Evolutionary conservation across 2,329 filamentous ascomycete genomes (phyloP), one percentile per base, ranked within the genome.

Genomic region (Plenodomus tracheiphilus): DNA sequence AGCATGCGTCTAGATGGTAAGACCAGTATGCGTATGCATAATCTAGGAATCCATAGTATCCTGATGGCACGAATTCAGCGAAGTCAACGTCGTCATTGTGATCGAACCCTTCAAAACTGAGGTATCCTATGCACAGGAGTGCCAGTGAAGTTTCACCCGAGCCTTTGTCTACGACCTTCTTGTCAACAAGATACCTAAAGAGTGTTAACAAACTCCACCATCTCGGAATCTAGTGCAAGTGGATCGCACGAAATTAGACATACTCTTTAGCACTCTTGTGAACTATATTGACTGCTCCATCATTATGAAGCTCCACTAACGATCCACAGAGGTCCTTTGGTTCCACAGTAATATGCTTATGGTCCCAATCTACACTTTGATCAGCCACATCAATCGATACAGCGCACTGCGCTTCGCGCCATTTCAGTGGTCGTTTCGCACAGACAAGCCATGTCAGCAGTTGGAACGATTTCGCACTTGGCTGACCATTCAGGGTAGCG

Each of bases 311-410:
- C 10, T 25, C 5, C 9, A 59, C 41, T 2, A 61, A 38, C 2
- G 53, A 59, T 18, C 64, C 64, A 37, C 64, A 67, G 1, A 67
- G 60, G 15, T 65, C 64, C 13, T 67, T 46, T 6, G 65, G 61
- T 30, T 68, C 51, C 4, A 19, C 54, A 4, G 62, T 57, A 1
- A 67, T 16, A 20, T 45, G 47, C 2, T 48, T 50, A 25, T 56
- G 43, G 3, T 65, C 53, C 18, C 59, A 66, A 2, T 65, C 54
- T 3, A 68, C 59, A 0, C 28, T 50, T 21, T 60, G 54, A 2
- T 47, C 16, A 2, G 58, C 51, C 5, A 54, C 13, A 22, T 66
- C 44, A 15, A 68, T 58, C 2, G 65, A 66, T 2, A 63, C 28
- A 8, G 60, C 64, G 4, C 59, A 52, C 49, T 68, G 65, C 1